Evolutionary conservation across 2,329 filamentous ascomycete genomes (phyloP), one percentile per base, ranked within the genome.

Genomic region (Apiospora kogelbergensis): DNA sequence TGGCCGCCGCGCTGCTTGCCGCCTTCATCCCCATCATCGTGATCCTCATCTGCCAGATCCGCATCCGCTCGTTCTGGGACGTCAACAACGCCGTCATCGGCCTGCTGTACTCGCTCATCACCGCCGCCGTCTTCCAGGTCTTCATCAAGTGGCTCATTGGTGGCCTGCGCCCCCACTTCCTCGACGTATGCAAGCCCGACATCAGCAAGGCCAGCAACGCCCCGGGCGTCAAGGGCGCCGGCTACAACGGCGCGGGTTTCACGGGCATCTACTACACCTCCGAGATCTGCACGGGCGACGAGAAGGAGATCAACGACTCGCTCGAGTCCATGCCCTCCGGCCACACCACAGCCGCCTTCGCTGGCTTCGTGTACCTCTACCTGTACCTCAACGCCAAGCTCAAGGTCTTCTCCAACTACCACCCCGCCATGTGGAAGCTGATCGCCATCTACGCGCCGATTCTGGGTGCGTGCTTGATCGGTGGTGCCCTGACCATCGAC

Each of bases 361-460:
- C 89, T 0, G 91, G 90, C 6, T 91, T 93, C 73, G 84, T 92
- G 26, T 94, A 88, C 76, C 81, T 94, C 2, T 91, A 86, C 73
- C 82, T 94, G 1, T 94, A 93, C 81, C 86, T 94, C 60, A 94
- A 94, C 78, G 91, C 90, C 64, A 94, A 94, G 82, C 84, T 94
- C 72, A 94, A 93, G 84, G 86, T 93, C 68, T 93, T 90, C 74
- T 82, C 87, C 71, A 91, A 93, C 82, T 91, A 91, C 77, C 91
- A 93, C 76, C 88, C 91, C 0, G 84, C 89, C 15, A 89, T 93
- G 85, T 93, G 91, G 91, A 93, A 93, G 80, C 80, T 93, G 15
- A 82, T 91, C 41, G 85, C 84, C 20, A 81, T 89, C 30, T 91
- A 91, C 74, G 84, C 88, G 0, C 91, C 92, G 0, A 80, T 94